Base-by-base conservation (phyloP, 768 basidiomycete genomes). In the Filobasidium wieringae region DNA sequence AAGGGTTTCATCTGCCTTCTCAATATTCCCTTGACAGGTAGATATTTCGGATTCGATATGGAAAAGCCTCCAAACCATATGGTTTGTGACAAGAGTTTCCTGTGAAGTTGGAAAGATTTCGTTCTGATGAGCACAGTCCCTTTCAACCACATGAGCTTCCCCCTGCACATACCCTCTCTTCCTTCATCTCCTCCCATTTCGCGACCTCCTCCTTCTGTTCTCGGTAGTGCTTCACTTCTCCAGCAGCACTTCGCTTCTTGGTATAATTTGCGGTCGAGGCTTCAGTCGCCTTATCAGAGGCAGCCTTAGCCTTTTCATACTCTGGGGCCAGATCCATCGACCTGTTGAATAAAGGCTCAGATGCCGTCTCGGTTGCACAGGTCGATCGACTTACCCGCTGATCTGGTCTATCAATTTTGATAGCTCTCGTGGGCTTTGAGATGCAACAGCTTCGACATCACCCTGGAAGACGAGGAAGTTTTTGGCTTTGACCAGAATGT, bases 391-490 rank as follows among this genome's bases (percentile, higher is more conserved):
- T 55, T 51, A 77, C 75, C 93, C 93, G 59, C 85, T 87, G 61
- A 97, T 96, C 70, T 96, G 90, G 64, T 99, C 95, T 45, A 99
- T 86, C 31, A 97, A 83, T 17, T 82, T 81, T 0, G 92, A 80
- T 22, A 97, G 82, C 65, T 93, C 91, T 58, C 84, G 84, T 15
- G 95, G 82, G 0, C 87, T 90, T 65, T 99, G 95, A 2, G 88
- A 87, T 0, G 95, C 95, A 32, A 99, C 88, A 1, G 90, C 88
- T 75, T 99, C 95, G 31, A 99, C 95, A 69, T 97, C 95, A 52
- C 95, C 95, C 70, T 99, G 95, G 77, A 99, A 97, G 11, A 97
- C 95, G 53, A 97, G 84, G 68, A 97, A 99, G 77, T 97, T 97
- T 78, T 96, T 96, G 12, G 95, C 95, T 76, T 95, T 96, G 68